phyloP scores from a whole-genome alignment of 1,284 basidiomycete species.

The Fomitopsis pinicola region DNA sequence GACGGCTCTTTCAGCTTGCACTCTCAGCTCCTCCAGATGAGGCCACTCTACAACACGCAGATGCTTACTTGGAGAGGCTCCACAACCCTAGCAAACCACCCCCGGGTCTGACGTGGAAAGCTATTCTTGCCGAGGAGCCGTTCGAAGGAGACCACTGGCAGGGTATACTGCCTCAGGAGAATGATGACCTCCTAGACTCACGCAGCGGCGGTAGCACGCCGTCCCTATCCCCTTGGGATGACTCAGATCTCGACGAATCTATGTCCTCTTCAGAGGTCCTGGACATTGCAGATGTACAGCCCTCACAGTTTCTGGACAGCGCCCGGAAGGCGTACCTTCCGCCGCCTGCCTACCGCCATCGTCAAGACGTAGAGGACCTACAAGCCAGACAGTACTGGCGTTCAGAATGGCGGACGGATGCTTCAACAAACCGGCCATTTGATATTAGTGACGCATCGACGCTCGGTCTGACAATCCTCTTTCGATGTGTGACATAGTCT shows the following conservation, averaged over 20 bases:
- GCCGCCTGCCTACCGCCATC: slow-evolving; percentile 32
- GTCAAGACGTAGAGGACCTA: slow-evolving; percentile 52
- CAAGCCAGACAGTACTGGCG: slow-evolving; percentile 67
- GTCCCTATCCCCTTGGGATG: slow-evolving; percentile 45
- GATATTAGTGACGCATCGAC: slow-evolving; percentile 65
- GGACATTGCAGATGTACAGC: slow-evolving; percentile 31
- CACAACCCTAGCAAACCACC: slow-evolving; percentile 40
- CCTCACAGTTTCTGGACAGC: not conserved
- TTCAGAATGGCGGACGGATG: slow-evolving; percentile 50
- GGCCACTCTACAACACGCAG: slow-evolving; percentile 46
- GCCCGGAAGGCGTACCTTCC: not conserved
- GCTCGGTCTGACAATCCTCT: slow-evolving; percentile 38
- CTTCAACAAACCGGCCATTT: slow-evolving; percentile 41
- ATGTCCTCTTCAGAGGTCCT: slow-evolving; percentile 44
- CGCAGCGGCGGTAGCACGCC: slow-evolving; percentile 41
- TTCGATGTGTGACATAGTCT: slow-evolving; percentile 3
- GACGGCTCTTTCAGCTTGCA: slow-evolving; percentile 37
- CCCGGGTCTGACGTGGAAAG: slow-evolving; percentile 57
- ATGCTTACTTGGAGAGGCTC: slow-evolving; percentile 42
- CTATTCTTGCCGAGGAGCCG: slow-evolving; percentile 74
- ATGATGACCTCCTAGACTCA: slow-evolving; percentile 37
- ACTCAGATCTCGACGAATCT: slow-evolving; percentile 35
- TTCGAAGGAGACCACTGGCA: slow-evolving; percentile 79
- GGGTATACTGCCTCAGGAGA: slow-evolving; percentile 46
- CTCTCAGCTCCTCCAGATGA: slow-evolving; percentile 50